Evolutionary conservation across 768 basidiomycete species (phyloP).

Genomic region (Tulasnella sp.): DNA sequence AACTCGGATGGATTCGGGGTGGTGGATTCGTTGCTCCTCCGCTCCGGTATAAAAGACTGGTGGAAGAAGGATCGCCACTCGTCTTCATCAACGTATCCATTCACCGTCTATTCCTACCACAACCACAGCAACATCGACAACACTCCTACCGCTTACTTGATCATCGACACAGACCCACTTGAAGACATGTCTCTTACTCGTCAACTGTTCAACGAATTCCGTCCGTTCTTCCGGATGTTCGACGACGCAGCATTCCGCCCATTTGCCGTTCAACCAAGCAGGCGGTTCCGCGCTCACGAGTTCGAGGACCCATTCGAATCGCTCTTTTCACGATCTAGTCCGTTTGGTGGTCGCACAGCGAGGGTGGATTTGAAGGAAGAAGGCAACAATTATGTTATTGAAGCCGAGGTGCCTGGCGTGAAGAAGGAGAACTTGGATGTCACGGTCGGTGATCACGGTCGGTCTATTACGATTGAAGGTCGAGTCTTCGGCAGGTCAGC

Average conservation of each 20-base stretch:
- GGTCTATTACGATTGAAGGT: constrained; percentile 31
- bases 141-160: constrained; percentile 1
- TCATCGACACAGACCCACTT: constrained; percentile 20
- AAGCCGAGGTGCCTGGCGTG: constrained; percentile 32
- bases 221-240: constrained; percentile 30
- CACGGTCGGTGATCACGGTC: constrained; percentile 29
- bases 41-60: constrained; percentile 18
- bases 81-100: not conserved
- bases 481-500: constrained; percentile 3
- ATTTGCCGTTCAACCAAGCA: not conserved
- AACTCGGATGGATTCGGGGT: constrained; percentile 20
- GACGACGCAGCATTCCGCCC: constrained; percentile 17
- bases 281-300: not conserved
- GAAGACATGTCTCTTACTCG: constrained; percentile 29
- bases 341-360: not conserved
- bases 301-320: constrained; percentile 1
- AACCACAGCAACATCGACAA: not conserved
- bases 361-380: constrained; percentile 28
- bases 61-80: not conserved
- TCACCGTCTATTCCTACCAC: not conserved
- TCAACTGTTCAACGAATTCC: constrained; percentile 28
- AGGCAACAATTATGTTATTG: constrained; percentile 26
- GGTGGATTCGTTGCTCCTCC: constrained; percentile 7
- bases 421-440: constrained; percentile 31
- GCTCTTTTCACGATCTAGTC: not conserved